Percentiles rank a stretch among this genome's conserved stretches.
These are phyloP conservation scores for Epichloe scottii DNA, from an alignment of 2,329 filamentous ascomycete genomes.

Conservation along the genomic window DNA sequence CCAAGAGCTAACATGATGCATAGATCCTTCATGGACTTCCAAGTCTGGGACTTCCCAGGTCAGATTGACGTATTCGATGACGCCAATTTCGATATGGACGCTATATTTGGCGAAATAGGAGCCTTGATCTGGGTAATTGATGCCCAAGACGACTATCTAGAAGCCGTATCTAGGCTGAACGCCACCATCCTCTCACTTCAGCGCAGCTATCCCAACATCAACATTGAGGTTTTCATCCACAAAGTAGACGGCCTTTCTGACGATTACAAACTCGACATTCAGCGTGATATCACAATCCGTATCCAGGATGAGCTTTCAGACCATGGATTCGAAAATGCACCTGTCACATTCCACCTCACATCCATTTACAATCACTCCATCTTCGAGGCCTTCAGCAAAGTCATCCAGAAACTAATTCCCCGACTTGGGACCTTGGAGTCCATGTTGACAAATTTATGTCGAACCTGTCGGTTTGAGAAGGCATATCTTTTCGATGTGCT, in stretches of 20 bases:
- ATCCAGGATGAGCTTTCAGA: constrained; percentile 95
- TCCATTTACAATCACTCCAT: constrained; percentile 98
- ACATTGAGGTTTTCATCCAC: constrained; percentile 97
- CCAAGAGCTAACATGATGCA: constrained; percentile 2
- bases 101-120: constrained; percentile 88
- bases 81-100: constrained; percentile 77
- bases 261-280: constrained; percentile 91
- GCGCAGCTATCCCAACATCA: constrained; percentile 80
- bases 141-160: constrained; percentile 93
- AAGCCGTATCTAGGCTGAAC: constrained; percentile 78
- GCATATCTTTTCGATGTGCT: constrained; percentile 96
- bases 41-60: constrained; percentile 94
- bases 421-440: constrained; percentile 87
- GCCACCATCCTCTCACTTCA: constrained; percentile 81
- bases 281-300: constrained; percentile 89
- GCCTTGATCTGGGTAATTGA: constrained; percentile 98
- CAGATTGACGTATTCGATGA: constrained; percentile 85
- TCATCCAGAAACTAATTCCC: constrained; percentile 94
- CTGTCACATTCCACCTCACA: constrained; percentile 89
- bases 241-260: constrained; percentile 97
- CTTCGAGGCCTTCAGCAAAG: constrained; percentile 96
- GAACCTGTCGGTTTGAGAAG: constrained; percentile 91
- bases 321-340: constrained; percentile 82
- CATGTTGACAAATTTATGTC: constrained; percentile 85
- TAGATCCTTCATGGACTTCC: constrained; percentile 98